A percentile compares a stretch with the other conserved stretches of the same genome.
Conservation (phyloP, 2,329 filamentous ascomycete genomes). For the Plenodomus tracheiphilus region DNA sequence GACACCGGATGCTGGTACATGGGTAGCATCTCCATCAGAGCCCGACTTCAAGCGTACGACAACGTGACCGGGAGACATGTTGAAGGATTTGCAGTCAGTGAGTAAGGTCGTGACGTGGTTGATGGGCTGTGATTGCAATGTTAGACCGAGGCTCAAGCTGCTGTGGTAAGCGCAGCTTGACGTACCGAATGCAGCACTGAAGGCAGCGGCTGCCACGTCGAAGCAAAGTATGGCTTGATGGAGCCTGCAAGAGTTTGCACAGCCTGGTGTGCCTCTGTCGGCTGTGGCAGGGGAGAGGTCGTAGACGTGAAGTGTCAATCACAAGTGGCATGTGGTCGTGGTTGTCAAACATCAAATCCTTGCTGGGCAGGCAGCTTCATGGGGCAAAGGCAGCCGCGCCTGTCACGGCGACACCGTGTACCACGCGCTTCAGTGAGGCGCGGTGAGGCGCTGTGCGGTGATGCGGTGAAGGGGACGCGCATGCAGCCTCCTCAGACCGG, state of each 20-base stretch:
- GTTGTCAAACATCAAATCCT: background rate
- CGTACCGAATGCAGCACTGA: no score
- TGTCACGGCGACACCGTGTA: background rate
- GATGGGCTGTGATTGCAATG: no score
- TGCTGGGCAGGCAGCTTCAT: background rate
- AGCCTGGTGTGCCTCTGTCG: no score
- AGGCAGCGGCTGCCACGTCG: no score
- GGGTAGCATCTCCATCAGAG: conserved; percentile 43
- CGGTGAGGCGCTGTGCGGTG: background rate
- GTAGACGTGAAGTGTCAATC: background rate
- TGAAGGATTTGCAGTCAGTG: background rate
- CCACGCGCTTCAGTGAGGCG: background rate
- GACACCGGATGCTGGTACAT: conserved; percentile 18
- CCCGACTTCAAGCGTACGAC: conserved; percentile 29
- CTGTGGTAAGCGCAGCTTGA: no score
- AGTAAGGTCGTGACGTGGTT: background rate
- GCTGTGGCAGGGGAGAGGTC: no score
- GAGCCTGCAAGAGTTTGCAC: no score
- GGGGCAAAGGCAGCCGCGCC: background rate
- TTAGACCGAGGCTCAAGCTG: no score
- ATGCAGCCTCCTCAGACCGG: background rate
- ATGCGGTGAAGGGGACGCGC: background rate
- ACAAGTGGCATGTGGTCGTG: background rate
- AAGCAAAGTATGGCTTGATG: no score
- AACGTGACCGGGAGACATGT: conserved; percentile 10